Percentiles rank a stretch among this genome's conserved stretches.
Conservation (phyloP, 495 filamentous ascomycete species). For the Astrothelium subdiscretum region DNA sequence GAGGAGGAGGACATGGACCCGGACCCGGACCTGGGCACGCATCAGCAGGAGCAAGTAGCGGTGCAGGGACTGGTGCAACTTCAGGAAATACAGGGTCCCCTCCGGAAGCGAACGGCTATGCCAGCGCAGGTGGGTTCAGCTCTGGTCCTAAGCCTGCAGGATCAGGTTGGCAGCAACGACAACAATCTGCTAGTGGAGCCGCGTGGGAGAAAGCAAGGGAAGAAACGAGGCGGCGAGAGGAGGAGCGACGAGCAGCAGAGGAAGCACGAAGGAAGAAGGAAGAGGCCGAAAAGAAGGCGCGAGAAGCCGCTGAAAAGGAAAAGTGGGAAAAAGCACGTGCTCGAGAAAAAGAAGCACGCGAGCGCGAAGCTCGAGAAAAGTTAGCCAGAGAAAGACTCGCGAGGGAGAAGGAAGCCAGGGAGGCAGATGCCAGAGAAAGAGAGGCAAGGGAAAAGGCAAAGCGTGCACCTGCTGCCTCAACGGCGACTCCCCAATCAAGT, state of each 20-base stretch:
- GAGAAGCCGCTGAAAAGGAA: conserved; percentile 31
- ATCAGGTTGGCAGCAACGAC: conserved; percentile 15
- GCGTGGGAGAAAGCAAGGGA: conserved; percentile 63
- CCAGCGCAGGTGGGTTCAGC: conserved; percentile 11
- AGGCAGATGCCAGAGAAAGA: conserved; percentile 31
- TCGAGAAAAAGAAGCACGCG: conserved; percentile 31
- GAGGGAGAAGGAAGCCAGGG: conserved; percentile 33
- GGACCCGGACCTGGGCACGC: conserved; percentile 3
- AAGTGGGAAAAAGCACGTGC: conserved; percentile 34
- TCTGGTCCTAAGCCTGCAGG: neutral
- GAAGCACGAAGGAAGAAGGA: conserved; percentile 27
- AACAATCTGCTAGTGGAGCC: conserved; percentile 21
- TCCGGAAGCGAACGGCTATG: conserved; percentile 14
- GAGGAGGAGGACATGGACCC: neutral
- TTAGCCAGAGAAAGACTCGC: conserved; percentile 31
- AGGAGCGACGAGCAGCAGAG: conserved; percentile 39
- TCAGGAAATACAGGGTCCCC: conserved; percentile 7
- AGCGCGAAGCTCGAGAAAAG: conserved; percentile 31
- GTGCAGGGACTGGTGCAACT: conserved; percentile 4
- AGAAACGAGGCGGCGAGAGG: conserved; percentile 50
- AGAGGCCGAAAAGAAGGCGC: conserved; percentile 29
- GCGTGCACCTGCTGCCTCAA: conserved; percentile 4
- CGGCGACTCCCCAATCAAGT: conserved; percentile 12
- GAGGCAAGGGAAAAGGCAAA: conserved; percentile 22
- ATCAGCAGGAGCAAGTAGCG: conserved; percentile 8